Evolutionary conservation across 75 land plant genomes (phyloP), one percentile per base, ranked within the genome.

Genomic region (Picea glauca): DNA sequence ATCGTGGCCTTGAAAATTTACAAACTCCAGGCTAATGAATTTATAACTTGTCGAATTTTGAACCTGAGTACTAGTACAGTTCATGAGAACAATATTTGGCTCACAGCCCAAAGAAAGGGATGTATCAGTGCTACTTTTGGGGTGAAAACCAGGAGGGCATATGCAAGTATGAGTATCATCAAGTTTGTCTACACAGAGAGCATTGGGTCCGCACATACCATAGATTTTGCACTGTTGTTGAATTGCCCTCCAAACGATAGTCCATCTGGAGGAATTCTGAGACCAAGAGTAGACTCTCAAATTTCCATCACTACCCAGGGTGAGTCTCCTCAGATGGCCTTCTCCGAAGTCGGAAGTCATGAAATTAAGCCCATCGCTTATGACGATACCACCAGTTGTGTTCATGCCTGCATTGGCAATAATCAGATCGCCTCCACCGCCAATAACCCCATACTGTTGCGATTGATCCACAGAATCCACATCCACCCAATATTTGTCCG

Each of bases 201-300:
- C 23, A 33, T 84, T 84, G 2, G 82, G 72, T 13, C 85, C 91
- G 58, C 90, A 91, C 0, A 18, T 33, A 33, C 87, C 91, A 35
- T 74, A 75, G 40, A 88, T 82, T 21, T 15, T 68, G 64, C 93
- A 91, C 1, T 80, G 8, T 35, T 84, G 81, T 38, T 26, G 62
- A 13, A 86, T 63, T 1, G 91, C 88, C 32, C 73, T 60, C 86
- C 88, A 91, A 14, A 74, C 81, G 15, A 82, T 60, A 2, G 0
- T 43, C 90, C 90, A 88, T 21, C 13, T 4, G 14, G 75, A 7
- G 26, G 15, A 40, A 3, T 18, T 26, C 21, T 13, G 9, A 46
- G 80, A 63, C 40, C 65, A 82, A 64, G 83, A 78, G 70, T 87
- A 90, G 9, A 84, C 21, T 46, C 87, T 64, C 12, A 89, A 80